Percentiles rank a stretch among this genome's conserved stretches.
phyloP scores from a whole-genome alignment of 1,284 basidiomycete species.

The Sutorius eximius region DNA sequence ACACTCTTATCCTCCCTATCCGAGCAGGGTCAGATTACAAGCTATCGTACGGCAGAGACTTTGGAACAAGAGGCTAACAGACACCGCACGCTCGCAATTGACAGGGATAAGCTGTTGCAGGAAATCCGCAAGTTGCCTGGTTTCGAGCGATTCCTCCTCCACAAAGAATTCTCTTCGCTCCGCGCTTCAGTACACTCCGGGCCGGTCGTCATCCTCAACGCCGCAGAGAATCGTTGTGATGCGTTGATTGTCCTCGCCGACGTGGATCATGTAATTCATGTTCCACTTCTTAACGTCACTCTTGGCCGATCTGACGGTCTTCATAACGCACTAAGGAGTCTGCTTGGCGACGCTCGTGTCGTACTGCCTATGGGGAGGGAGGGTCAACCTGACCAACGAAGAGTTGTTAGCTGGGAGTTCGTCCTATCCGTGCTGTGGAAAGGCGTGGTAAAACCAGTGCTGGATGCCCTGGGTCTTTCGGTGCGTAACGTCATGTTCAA shows the following conservation, averaged over 20 bases:
- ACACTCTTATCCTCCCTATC: neutral
- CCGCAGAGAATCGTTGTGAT: constrained; percentile 5
- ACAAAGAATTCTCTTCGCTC: constrained; percentile 4
- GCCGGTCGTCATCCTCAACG: constrained; percentile 12
- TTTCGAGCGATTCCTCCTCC: constrained; percentile 11
- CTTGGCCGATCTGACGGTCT: neutral
- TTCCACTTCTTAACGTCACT: neutral
- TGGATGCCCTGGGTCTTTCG: neutral
- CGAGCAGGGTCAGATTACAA: neutral
- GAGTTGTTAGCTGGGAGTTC: neutral
- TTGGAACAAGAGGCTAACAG: neutral
- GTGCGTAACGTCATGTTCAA: neutral
- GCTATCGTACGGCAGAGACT: neutral
- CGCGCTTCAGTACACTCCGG: constrained; percentile 5
- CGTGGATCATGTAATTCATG: neutral
- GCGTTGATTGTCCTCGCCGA: constrained; percentile 4
- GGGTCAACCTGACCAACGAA: neutral
- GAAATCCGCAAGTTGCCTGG: constrained; percentile 5
- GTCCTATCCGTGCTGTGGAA: neutral
- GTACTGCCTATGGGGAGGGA: neutral
- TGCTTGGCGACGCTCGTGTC: neutral
- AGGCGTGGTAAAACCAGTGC: neutral
- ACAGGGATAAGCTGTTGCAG: constrained; percentile 5
- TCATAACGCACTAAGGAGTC: neutral
- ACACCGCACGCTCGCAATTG: constrained; percentile 7